Evolutionary conservation across 768 basidiomycete genomes (phyloP).

Genomic region (Collybia sordida): DNA sequence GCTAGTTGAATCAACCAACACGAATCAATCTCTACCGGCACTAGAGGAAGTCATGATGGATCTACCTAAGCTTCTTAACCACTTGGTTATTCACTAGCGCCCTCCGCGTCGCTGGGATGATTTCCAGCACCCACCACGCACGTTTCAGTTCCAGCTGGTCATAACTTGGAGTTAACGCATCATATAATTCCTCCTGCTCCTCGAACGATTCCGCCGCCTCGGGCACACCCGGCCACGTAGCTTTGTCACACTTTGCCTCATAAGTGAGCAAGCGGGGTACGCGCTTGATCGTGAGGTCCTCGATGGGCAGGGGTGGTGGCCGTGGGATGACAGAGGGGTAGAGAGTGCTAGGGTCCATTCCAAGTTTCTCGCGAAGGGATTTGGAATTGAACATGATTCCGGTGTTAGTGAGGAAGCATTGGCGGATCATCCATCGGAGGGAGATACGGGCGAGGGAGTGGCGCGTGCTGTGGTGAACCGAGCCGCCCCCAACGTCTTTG

Average conservation of each 20-base stretch:
- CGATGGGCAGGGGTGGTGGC: conserved; percentile 26
- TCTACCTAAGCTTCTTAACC: conserved; percentile 16
- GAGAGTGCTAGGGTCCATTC: conserved; percentile 40
- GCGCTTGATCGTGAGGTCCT: background rate
- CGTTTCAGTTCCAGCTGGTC: conserved; percentile 45
- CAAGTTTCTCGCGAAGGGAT: conserved; percentile 37
- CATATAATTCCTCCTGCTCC: conserved; percentile 54
- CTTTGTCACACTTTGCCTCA: no score
- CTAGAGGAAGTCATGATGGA: background rate
- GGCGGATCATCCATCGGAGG: conserved; percentile 70
- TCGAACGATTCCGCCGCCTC: conserved; percentile 19
- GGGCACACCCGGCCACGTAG: background rate
- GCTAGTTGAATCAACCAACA: background rate
- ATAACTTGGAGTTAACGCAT: conserved; percentile 46
- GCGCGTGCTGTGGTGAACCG: conserved; percentile 40
- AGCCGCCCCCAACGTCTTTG: conserved; percentile 58
- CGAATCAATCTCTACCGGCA: background rate
- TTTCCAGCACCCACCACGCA: conserved; percentile 63
- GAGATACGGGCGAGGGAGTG: conserved; percentile 50
- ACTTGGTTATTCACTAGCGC: conserved; percentile 32
- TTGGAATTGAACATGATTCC: conserved; percentile 60
- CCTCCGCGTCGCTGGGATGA: conserved; percentile 34
- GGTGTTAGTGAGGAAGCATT: conserved; percentile 54
- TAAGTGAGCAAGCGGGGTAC: background rate
- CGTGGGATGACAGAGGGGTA: conserved; percentile 33